Evolutionary conservation across 192 early-diverging fungal genomes (phyloP), one percentile per base, ranked within the genome.

Genomic region (Gryganskiella cystojenkinii): DNA sequence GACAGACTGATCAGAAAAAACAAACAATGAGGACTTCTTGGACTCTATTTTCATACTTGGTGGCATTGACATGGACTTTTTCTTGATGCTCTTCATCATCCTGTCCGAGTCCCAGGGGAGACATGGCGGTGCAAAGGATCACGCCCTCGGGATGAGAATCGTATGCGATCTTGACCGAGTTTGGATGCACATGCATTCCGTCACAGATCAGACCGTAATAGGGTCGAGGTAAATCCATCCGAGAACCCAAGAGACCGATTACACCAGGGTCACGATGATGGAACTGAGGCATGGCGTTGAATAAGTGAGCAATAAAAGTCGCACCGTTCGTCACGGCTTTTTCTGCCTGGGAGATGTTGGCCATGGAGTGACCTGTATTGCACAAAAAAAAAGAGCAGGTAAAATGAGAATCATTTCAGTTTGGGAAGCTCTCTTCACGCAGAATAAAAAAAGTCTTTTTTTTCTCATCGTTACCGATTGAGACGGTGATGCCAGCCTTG

Each of bases 201-300:
- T 94, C 92, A 61, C 92, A 92, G 61, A 95, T 95, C 40, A 94
- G 84, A 43, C 94, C 94, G 73, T 93, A 95, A 70, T 86, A 94
- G 22, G 94, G 92, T 15, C 92, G 89, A 51, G 85, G 82, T 20
- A 79, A 31, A 51, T 80, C 80, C 24, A 71, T 47, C 7, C 74
- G 51, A 7, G 85, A 82, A 20, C 92, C 92, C 27, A 95, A 80
- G 3, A 94, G 71, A 27, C 94, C 94, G 53, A 94, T 87, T 44
- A 93, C 78, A 33, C 93, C 94, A 4, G 94, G 94, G 71, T 95
- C 93, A 49, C 94, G 89, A 75, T 95, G 94, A 73, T 95, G 94
- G 72, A 95, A 95, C 63, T 90, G 83, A 62, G 90, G 87, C 94
- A 94, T 94, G 30, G 94, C 94, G 57, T 95, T 95, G 81, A 94